Evolutionary conservation across 2,329 filamentous ascomycete genomes (phyloP).

Genomic region (Cladophialophora immunda): DNA sequence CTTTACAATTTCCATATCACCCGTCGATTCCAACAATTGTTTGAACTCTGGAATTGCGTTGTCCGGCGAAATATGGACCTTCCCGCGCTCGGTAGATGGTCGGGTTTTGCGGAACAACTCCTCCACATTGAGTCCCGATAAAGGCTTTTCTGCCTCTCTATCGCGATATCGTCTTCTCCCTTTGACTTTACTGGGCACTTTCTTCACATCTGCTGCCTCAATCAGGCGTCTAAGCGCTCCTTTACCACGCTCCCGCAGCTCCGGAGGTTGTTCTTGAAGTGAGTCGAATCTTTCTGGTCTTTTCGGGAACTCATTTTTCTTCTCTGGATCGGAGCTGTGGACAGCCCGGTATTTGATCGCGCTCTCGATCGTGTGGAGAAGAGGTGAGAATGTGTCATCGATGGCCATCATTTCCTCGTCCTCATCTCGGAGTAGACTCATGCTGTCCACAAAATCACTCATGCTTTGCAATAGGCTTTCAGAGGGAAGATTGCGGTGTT

Average conservation of each 20-base stretch:
- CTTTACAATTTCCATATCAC: slow-evolving; percentile 69
- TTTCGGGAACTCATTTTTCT: slow-evolving; percentile 61
- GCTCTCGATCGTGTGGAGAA: slow-evolving; percentile 88
- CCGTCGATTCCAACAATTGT: slow-evolving; percentile 71
- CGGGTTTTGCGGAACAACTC: slow-evolving; percentile 73
- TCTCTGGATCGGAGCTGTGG: slow-evolving; percentile 64
- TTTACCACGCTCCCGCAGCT: slow-evolving; percentile 68
- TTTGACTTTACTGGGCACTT: slow-evolving; percentile 82
- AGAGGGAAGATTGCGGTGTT: slow-evolving; percentile 84
- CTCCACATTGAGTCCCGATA: slow-evolving; percentile 89
- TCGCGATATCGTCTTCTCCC: slow-evolving; percentile 74
- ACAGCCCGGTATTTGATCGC: slow-evolving; percentile 84
- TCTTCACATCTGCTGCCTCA: slow-evolving; percentile 79
- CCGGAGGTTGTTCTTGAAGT: slow-evolving; percentile 75
- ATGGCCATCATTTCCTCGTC: slow-evolving; percentile 77
- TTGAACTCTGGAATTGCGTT: slow-evolving; percentile 94
- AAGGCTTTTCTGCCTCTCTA: slow-evolving; percentile 77
- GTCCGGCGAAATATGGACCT: slow-evolving; percentile 64
- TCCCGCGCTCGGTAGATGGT: slow-evolving; percentile 40
- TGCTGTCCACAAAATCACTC: slow-evolving; percentile 89
- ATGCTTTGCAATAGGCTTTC: slow-evolving; percentile 80
- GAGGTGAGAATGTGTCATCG: slow-evolving; percentile 83
- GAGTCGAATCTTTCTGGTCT: slow-evolving; percentile 72
- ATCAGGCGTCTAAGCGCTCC: slow-evolving; percentile 70
- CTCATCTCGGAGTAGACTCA: slow-evolving; percentile 80